Evolutionary conservation across 305 asterid species (phyloP).

Genomic region (Stenogyne calaminthoides): DNA sequence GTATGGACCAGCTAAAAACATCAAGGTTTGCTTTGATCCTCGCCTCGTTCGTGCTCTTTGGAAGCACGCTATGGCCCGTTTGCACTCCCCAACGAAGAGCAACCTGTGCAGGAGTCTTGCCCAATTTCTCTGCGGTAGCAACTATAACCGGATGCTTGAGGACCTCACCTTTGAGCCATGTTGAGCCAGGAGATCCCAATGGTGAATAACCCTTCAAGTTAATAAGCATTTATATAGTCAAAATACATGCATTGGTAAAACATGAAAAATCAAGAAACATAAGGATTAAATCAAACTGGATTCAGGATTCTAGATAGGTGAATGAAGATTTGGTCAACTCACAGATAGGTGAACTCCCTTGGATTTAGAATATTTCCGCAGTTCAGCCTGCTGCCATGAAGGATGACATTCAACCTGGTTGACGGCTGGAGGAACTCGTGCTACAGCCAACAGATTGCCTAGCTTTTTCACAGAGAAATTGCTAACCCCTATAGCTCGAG

Average conservation of each 20-base stretch:
- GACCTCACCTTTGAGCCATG: conserved; percentile 55
- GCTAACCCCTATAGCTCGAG: conserved; percentile 85
- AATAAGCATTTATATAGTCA: too few relatives aligned
- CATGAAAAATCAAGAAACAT: background rate
- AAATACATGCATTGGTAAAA: background rate
- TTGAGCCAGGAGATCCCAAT: conserved; percentile 72
- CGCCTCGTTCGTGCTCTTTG: conserved; percentile 68
- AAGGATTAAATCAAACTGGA: background rate
- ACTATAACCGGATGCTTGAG: conserved; percentile 59
- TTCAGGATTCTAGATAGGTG: background rate
- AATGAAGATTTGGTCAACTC: conserved; percentile 38
- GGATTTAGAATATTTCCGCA: conserved; percentile 62
- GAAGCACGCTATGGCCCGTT: conserved; percentile 80
- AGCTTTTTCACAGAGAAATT: conserved; percentile 78
- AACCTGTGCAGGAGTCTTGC: conserved; percentile 81
- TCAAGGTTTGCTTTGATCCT: conserved; percentile 74
- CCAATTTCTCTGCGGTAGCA: conserved; percentile 61
- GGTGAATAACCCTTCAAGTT: conserved; percentile 56
- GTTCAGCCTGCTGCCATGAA: conserved; percentile 71
- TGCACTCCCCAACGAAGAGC: conserved; percentile 89
- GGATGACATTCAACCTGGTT: conserved; percentile 93
- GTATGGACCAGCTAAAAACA: conserved; percentile 69
- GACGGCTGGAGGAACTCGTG: conserved; percentile 87
- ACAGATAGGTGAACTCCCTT: conserved; percentile 87
- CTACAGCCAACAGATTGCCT: conserved; percentile 57